Evolutionary conservation across 2,329 filamentous ascomycete species (phyloP), one percentile per base, ranked within the genome.

Genomic region (Magnaporthiopsis incrustans): DNA sequence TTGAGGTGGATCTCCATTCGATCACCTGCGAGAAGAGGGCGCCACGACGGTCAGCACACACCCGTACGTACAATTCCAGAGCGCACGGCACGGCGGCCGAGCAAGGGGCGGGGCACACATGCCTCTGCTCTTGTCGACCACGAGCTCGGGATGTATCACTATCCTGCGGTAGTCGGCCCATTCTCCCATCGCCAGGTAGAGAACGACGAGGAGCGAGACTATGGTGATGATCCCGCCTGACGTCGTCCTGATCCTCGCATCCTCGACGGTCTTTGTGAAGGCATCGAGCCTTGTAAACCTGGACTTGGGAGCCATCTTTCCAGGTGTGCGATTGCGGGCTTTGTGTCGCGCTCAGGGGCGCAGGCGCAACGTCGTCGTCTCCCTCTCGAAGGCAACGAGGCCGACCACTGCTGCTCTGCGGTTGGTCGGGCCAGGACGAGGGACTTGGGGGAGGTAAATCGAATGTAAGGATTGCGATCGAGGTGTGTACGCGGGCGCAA

Each of bases 1-100:
- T 99, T 99, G 77, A 99, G 85, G 76, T 97, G 92, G 69, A 99
- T 99, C 76, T 98, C 95, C 94, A 99, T 98, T 77, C 94, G 92
- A 82, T 99, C 93, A 76, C 92, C 90, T 92, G 70, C 73, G 33
- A 30, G 22, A 61, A 11, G 57, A 27, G 57, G 57, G 25, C 12
- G 26, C 4, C 18, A 27, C 25, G 14, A 27, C 57, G 27, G 27
- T 58, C 30, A 32, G 57, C 14, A 32, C 25, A 58, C 18, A 30
- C 57, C 5, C 56, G 7, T 10, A 58, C 32, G 32, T 10, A 33
- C 32, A n/a, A n/a, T n/a, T n/a, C n/a, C n/a, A n/a, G n/a, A n/a
- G 32, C 32, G 32, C 32, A 33, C 32, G 44, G 44, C 44, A 50
- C 44, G 4, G 44, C 44, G 8, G 35, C 27, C 25, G 18, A 14